Conservation (phyloP, 208 protist species). For the Trypanosoma lewisi region DNA sequence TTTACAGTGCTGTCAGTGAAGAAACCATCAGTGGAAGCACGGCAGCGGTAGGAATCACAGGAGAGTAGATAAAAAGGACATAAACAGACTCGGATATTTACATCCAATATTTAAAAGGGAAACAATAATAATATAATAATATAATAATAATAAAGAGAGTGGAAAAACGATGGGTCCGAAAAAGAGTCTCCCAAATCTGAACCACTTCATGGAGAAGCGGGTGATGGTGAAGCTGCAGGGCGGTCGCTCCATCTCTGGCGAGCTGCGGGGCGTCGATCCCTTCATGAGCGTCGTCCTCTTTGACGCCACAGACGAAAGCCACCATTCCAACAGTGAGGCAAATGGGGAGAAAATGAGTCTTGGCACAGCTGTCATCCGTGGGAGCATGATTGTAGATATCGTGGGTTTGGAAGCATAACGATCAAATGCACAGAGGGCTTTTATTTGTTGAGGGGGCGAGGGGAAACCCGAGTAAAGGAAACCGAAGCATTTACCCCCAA, state of each 20-base stretch:
- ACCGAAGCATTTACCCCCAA: too few species aligned
- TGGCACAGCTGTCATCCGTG: conserved; percentile 87
- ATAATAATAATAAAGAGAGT: too few species aligned
- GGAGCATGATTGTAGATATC: conserved; percentile 90
- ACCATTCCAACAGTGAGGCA: conserved; percentile 45
- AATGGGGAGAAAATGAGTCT: conserved; percentile 81
- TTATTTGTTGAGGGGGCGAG: too few species aligned
- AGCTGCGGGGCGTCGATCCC: conserved; percentile 95
- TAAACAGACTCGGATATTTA: conserved; percentile 1
- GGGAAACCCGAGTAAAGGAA: too few species aligned
- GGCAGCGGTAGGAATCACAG: conserved; percentile 4
- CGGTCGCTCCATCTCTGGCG: conserved; percentile 92
- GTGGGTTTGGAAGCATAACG: conserved; percentile 69
- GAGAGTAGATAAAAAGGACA: conserved; percentile 8
- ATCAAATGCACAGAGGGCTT: background rate
- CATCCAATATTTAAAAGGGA: too few species aligned
- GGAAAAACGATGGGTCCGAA: conserved; percentile 35
- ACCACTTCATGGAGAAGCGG: conserved; percentile 94
- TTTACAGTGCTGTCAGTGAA: background rate
- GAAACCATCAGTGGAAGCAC: background rate
- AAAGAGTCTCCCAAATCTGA: conserved; percentile 83
- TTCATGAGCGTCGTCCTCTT: conserved; percentile 98
- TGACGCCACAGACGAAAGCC: conserved; percentile 94
- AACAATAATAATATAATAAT: too few species aligned
- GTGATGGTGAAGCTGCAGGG: conserved; percentile 94